Percentiles rank a stretch among this genome's conserved stretches.
Evolutionary conservation across 805 yeast species (phyloP).

Genomic region (Starmerella sp.): DNA sequence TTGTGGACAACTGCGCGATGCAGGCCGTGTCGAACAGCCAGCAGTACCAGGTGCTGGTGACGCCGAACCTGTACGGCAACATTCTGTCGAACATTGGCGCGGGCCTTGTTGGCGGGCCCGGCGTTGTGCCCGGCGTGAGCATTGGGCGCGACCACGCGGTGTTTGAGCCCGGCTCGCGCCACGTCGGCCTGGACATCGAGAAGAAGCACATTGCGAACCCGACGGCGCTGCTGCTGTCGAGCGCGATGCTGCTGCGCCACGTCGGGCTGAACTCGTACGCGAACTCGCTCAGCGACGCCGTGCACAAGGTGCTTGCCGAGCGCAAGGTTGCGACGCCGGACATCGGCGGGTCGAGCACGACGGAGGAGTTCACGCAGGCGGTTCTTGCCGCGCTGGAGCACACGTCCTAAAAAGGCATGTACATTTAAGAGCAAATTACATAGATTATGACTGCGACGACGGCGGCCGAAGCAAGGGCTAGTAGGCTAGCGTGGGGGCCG

Average conservation of each 20-base stretch:
- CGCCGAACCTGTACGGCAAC: conserved; percentile 97
- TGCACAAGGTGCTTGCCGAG: conserved; percentile 79
- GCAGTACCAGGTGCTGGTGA: conserved; percentile 94
- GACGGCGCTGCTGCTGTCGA: conserved; percentile 89
- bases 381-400: conserved; percentile 56
- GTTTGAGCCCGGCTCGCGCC: conserved; percentile 99
- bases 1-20: conserved; percentile 98
- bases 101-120: conserved; percentile 95
- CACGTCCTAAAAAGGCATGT: conserved; percentile 3
- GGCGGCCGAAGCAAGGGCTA: not conserved
- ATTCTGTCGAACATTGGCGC: conserved; percentile 97
- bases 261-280: conserved; percentile 79
- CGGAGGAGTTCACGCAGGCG: conserved; percentile 91
- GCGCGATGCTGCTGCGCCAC: conserved; percentile 88
- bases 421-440: not conserved
- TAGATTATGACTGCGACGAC: conserved; percentile 5
- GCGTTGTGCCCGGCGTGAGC: conserved; percentile 96
- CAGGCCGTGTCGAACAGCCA: conserved; percentile 97
- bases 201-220: conserved; percentile 96
- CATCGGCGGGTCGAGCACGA: conserved; percentile 80
- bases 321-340: conserved; percentile 79
- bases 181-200: conserved; percentile 92
- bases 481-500: too few relatives aligned
- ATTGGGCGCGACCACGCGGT: conserved; percentile 96
- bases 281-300: conserved; percentile 77